Conservation (phyloP, 495 filamentous ascomycete genomes). For the Talaromyces adpressus region DNA sequence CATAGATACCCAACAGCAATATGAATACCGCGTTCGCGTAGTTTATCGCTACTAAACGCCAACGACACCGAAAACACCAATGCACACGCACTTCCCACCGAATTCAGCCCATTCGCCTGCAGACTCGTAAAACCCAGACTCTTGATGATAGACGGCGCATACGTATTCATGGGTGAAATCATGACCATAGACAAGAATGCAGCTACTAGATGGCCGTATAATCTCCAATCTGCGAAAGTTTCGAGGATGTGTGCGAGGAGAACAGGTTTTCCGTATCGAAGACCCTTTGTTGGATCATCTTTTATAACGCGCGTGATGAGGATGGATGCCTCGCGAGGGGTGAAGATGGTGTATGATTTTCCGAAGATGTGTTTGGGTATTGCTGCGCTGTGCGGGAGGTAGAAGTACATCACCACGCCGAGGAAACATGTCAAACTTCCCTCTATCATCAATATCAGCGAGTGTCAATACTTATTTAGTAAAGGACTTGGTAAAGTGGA, state of each 20-base stretch:
- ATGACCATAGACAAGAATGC: slow-evolving; percentile 7
- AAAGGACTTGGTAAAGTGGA: too few relatives aligned
- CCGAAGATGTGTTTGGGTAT: slow-evolving; percentile 3
- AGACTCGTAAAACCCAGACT: slow-evolving; percentile 11
- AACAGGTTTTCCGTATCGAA: slow-evolving; percentile 5
- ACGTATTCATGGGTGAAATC: slow-evolving; percentile 10
- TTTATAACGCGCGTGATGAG: slow-evolving; percentile 4
- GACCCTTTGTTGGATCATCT: slow-evolving; percentile 6
- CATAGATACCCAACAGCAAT: slow-evolving; percentile 5
- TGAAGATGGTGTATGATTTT: slow-evolving; percentile 8
- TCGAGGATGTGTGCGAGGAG: neutral
- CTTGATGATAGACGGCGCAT: slow-evolving; percentile 9
- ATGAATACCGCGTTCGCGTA: slow-evolving; percentile 1
- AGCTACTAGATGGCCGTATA: slow-evolving; percentile 7
- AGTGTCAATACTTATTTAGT: neutral
- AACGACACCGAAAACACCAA: slow-evolving; percentile 4
- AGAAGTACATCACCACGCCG: neutral
- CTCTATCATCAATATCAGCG: neutral
- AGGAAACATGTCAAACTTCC: slow-evolving; percentile 8
- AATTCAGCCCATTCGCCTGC: slow-evolving; percentile 29
- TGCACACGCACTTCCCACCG: slow-evolving; percentile 4
- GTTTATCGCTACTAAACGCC: slow-evolving; percentile 7
- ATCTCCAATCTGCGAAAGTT: slow-evolving; percentile 7
- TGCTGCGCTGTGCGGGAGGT: slow-evolving; percentile 2
- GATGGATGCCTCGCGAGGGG: neutral